These are phyloP conservation scores for Casuarina cunninghamiana DNA, from an alignment of 306 rosid species.

Conservation along the genomic window DNA sequence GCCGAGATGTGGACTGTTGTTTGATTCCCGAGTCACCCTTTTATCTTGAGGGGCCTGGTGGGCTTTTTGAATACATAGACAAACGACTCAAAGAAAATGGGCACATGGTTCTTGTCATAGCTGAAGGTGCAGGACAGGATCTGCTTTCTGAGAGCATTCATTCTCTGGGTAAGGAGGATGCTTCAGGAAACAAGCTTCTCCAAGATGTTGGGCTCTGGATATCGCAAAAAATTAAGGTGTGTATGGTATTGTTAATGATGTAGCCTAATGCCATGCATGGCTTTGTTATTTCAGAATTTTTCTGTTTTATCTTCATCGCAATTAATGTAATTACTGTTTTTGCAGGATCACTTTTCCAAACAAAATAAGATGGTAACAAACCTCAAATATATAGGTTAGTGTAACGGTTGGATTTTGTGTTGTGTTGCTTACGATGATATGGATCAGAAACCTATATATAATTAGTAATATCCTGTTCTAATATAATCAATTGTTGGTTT, in stretches of 20 bases:
- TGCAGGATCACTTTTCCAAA: conserved; percentile 79
- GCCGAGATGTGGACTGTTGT: conserved; percentile 97
- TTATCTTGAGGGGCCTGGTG: conserved; percentile 91
- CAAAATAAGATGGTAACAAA: conserved; percentile 47
- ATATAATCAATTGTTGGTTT: not conserved
- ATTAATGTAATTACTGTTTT: not conserved
- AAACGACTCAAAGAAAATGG: conserved; percentile 76
- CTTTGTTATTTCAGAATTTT: not conserved
- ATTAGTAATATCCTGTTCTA: not conserved
- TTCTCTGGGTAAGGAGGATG: conserved; percentile 55
- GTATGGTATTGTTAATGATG: conserved; percentile 12
- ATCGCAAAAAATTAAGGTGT: conserved; percentile 77
- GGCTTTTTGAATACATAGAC: conserved; percentile 75
- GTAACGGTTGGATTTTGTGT: not conserved
- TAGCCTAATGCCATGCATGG: not conserved
- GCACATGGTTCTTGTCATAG: conserved; percentile 94
- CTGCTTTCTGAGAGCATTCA: conserved; percentile 59
- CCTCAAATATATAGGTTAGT: conserved; percentile 91
- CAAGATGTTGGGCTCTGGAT: conserved; percentile 92
- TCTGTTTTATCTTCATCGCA: not conserved
- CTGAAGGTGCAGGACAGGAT: conserved; percentile 99
- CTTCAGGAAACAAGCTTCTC: conserved; percentile 93
- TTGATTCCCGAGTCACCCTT: conserved; percentile 95
- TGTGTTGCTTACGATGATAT: not conserved
- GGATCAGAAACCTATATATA: not conserved